Base-by-base conservation (phyloP, 78 protist genomes). In the Dictyostelium purpureum region DNA sequence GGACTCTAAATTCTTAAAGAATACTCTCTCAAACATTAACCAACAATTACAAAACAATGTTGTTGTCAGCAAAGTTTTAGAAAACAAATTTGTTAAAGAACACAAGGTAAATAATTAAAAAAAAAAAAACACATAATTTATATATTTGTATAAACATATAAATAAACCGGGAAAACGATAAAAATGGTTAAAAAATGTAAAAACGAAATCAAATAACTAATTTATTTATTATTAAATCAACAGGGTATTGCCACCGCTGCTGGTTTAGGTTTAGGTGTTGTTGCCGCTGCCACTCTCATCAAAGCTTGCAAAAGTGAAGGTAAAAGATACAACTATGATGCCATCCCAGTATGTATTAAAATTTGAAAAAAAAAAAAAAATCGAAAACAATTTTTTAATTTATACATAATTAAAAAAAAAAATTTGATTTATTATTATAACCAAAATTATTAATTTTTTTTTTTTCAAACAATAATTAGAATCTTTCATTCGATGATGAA, bases 311-410 rank as follows among this genome's bases (percentile, higher is more conserved):
- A 31, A 51, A 38, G 69, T 51, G 52, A 42, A 42, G 91, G 77
- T 26, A 73, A 70, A 51, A 83, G 91, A 83, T 83, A 83, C 61
- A 73, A 70, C 75, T 83, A 71, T 42, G 80, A 76, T 59, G 69
- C 91, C 51, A 83, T 83, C 28, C 91, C 91, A 70, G 91, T 83
- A 83, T 7, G 81, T 83, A n/a, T 71, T 14, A 40, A 10, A 69
- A n/a, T 40, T 7, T 31, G 21, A 10, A 31, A 21, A 63, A 10
- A 26, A 69, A 69, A 69, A n/a, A 35, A 42, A 69, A 16, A 31
- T 63, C 6, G 16, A 63, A 31, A 33, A 26, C 35, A 1, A 4
- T 63, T 33, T 31, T 0, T 33, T 11, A 33, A 31, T 1, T 31
- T 26, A 21, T 19, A 18, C 21, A 56, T n/a, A n/a, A n/a, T n/a